Conservation (phyloP, 306 rosid genomes). For the Acacia acuminata region DNA sequence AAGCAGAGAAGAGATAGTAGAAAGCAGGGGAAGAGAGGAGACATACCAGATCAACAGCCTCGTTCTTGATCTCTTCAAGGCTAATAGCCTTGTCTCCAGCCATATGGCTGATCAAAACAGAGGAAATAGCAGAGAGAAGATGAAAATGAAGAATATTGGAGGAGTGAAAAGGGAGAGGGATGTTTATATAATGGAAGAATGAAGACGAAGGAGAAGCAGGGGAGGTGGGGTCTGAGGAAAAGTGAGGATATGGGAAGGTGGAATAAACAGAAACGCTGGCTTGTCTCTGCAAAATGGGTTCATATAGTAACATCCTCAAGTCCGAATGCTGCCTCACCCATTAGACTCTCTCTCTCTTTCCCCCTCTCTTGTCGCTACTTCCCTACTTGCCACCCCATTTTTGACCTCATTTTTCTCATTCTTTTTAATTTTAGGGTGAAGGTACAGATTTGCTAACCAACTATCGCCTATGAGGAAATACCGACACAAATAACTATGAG, state of each 20-base stretch:
- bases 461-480: too few relatives aligned
- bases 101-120: slow-evolving; percentile 33
- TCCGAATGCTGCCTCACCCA: background rate
- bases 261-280: background rate
- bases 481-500: too few relatives aligned
- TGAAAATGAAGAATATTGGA: background rate
- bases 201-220: background rate
- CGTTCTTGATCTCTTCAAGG: slow-evolving; percentile 85
- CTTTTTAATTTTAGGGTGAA: too few relatives aligned
- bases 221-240: background rate
- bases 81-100: slow-evolving; percentile 49
- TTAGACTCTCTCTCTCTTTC: slow-evolving; percentile 6
- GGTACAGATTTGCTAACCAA: too few relatives aligned
- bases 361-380: background rate
- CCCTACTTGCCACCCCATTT: background rate
- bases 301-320: background rate
- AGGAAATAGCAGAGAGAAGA: background rate
- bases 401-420: background rate
- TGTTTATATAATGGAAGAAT: slow-evolving; percentile 28
- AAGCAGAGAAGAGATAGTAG: background rate
- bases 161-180: background rate
- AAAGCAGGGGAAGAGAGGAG: background rate
- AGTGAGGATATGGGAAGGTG: background rate
- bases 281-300: background rate
- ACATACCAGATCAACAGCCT: slow-evolving; percentile 91